phyloP scores from a whole-genome alignment of 345 rosid genomes.

The Orychophragmus violaceus region DNA sequence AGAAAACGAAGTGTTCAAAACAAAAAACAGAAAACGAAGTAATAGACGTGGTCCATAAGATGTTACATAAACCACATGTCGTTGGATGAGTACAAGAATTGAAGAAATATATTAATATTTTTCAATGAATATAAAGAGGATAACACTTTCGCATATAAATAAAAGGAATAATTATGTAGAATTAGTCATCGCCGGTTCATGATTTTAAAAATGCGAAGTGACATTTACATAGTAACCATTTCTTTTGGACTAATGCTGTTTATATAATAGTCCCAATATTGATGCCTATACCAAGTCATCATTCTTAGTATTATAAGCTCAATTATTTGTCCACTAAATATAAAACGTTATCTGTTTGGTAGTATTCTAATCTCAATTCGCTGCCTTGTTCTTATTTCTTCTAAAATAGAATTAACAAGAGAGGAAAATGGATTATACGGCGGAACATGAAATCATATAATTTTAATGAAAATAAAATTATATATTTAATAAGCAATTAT shows the following conservation, averaged over 20 bases:
- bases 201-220: slow-evolving; percentile 3
- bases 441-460: not conserved
- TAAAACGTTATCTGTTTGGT: slow-evolving; percentile 10
- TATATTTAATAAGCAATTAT: not conserved
- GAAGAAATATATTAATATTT: not conserved
- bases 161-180: not conserved
- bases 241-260: slow-evolving; percentile 18
- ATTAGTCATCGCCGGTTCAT: not conserved
- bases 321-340: slow-evolving; percentile 3
- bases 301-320: slow-evolving; percentile 8
- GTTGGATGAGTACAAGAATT: not conserved
- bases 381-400: not conserved
- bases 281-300: slow-evolving; percentile 15
- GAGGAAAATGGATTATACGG: not conserved
- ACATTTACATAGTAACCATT: slow-evolving; percentile 23
- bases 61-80: not conserved
- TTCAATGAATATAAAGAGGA: not conserved
- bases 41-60: not conserved
- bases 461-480: not conserved
- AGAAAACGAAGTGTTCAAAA: slow-evolving; percentile 5
- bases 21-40: slow-evolving; percentile 1
- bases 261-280: not conserved
- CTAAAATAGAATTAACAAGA: not conserved
- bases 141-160: not conserved
- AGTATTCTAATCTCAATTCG: not conserved